A percentile compares a stretch with the other conserved stretches of the same genome.
Evolutionary conservation across 108 stramenopile genomes (phyloP).

Genomic region (Nitzschia sp.): DNA sequence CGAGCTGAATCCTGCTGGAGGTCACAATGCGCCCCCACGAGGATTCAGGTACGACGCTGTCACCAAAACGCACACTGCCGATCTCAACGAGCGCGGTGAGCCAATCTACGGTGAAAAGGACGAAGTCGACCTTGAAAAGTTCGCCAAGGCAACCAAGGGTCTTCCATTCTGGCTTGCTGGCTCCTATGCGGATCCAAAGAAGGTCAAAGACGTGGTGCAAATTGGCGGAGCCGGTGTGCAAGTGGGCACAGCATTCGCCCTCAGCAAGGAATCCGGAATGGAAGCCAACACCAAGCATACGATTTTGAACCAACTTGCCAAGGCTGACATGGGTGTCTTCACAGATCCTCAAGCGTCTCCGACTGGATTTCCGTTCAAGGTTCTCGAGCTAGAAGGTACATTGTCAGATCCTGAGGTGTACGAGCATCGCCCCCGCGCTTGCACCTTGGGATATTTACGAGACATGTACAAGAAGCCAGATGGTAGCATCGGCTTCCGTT

Average conservation of each 20-base stretch:
- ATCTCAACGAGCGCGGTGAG: slow-evolving; percentile 38
- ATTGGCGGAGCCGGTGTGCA: slow-evolving; percentile 54
- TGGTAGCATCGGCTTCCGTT: slow-evolving; percentile 46
- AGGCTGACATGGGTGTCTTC: slow-evolving; percentile 28
- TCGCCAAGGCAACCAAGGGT: slow-evolving; percentile 41
- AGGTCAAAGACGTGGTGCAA: slow-evolving; percentile 38
- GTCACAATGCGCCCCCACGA: slow-evolving; percentile 59
- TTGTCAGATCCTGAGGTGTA: slow-evolving; percentile 37
- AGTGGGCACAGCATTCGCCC: slow-evolving; percentile 51
- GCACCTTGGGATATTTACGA: slow-evolving; percentile 52
- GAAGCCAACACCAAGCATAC: slow-evolving; percentile 24
- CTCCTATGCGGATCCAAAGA: slow-evolving; percentile 36
- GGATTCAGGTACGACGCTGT: slow-evolving; percentile 41
- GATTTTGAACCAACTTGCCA: slow-evolving; percentile 31
- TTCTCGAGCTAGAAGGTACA: slow-evolving; percentile 40
- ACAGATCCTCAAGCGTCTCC: slow-evolving; percentile 55
- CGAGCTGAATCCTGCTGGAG: slow-evolving; percentile 50
- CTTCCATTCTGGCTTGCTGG: slow-evolving; percentile 60
- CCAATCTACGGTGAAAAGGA: slow-evolving; percentile 54
- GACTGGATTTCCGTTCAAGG: slow-evolving; percentile 60
- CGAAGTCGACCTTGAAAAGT: slow-evolving; percentile 38
- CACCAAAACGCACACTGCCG: slow-evolving; percentile 11
- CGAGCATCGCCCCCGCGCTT: slow-evolving; percentile 40
- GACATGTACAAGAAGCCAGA: slow-evolving; percentile 31
- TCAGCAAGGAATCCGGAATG: slow-evolving; percentile 53